Conservation (phyloP, 306 rosid species). For the Castanea sativa region DNA sequence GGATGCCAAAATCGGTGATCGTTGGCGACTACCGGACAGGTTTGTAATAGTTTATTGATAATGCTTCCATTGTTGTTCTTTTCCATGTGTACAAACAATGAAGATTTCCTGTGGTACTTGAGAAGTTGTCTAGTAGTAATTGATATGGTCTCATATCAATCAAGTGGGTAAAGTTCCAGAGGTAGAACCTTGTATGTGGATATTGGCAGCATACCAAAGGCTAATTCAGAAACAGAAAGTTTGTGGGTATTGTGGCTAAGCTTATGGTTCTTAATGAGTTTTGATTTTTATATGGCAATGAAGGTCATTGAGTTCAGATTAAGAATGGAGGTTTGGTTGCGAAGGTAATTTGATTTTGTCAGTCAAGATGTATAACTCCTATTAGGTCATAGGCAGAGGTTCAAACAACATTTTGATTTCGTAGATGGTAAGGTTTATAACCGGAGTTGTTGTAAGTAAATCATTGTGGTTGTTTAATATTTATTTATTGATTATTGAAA, state of each 20-base stretch:
- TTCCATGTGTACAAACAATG: background rate
- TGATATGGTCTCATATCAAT: too few species aligned
- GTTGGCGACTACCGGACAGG: slow-evolving; percentile 89
- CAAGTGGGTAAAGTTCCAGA: too few species aligned
- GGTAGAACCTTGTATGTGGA: too few species aligned
- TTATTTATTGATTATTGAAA: too few species aligned
- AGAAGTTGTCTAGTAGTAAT: too few species aligned
- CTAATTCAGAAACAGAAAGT: too few species aligned
- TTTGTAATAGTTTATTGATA: slow-evolving; percentile 22
- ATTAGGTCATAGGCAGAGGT: background rate
- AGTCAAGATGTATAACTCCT: background rate
- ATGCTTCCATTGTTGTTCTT: background rate
- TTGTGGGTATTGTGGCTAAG: background rate
- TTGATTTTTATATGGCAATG: background rate
- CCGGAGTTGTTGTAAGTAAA: too few species aligned
- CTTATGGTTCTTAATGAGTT: background rate
- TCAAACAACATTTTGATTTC: background rate
- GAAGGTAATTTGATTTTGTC: background rate
- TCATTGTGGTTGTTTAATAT: too few species aligned
- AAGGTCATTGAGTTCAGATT: background rate
- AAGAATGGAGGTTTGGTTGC: background rate
- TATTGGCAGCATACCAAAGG: too few species aligned
- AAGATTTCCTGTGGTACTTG: too few species aligned
- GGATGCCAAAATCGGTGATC: slow-evolving; percentile 90
- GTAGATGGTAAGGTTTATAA: background rate